A percentile compares a stretch with the other conserved stretches of the same genome.
phyloP scores from a whole-genome alignment of 2,329 filamentous ascomycete species.

The Acephala macrosclerotiorum region DNA sequence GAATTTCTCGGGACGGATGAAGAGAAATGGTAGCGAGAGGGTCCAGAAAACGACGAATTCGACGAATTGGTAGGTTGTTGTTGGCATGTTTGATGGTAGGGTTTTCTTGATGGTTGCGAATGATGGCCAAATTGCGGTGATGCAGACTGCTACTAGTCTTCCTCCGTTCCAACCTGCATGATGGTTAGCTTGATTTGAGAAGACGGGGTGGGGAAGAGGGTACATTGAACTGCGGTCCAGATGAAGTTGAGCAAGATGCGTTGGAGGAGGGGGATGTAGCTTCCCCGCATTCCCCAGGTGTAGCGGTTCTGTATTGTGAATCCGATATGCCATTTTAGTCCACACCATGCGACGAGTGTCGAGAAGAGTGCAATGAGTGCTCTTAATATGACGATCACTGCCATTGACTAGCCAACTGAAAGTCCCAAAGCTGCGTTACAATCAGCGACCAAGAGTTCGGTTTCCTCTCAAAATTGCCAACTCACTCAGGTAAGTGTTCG shows the following conservation, averaged over 20 bases:
- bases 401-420: constrained; percentile 51
- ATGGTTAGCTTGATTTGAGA: no score
- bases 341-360: constrained; percentile 47
- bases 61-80: constrained; percentile 47
- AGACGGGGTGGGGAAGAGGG: no score
- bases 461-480: not conserved
- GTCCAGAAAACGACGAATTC: constrained; percentile 48
- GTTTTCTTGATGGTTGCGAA: constrained; percentile 38
- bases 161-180: constrained; percentile 30
- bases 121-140: constrained; percentile 30
- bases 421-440: constrained; percentile 36
- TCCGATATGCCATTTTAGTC: constrained; percentile 51
- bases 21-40: constrained; percentile 50
- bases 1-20: constrained; percentile 57
- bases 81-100: constrained; percentile 42
- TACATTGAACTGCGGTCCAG: constrained; percentile 56
- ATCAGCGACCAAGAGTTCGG: not conserved
- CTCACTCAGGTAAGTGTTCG: constrained; percentile 52
- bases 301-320: constrained; percentile 50
- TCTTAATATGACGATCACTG: constrained; percentile 49
- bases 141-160: constrained; percentile 22
- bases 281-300: constrained; percentile 52
- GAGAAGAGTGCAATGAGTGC: constrained; percentile 45
- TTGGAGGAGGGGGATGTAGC: constrained; percentile 56
- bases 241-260: constrained; percentile 58